Conservation (phyloP, 805 yeast genomes). For the Cyberlindnera subsufficiens region DNA sequence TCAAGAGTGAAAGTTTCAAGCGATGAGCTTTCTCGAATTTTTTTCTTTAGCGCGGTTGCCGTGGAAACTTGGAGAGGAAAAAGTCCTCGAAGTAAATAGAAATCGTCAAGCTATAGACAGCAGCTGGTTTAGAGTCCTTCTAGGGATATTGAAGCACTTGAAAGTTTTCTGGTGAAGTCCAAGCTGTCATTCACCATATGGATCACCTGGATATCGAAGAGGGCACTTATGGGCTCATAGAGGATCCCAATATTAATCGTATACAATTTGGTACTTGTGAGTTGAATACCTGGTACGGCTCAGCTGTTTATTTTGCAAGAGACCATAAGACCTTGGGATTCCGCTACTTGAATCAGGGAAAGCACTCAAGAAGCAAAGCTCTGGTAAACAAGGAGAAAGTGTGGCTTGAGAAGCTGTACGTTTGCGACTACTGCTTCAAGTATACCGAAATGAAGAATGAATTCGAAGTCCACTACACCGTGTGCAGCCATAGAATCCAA, state of each 20-base stretch:
- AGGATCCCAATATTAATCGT: conserved; percentile 53
- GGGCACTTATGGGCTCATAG: conserved; percentile 55
- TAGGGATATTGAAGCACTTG: too few species aligned
- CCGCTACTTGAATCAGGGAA: conserved; percentile 22
- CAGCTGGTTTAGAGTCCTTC: too few species aligned
- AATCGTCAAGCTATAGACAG: too few species aligned
- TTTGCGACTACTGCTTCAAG: conserved; percentile 83
- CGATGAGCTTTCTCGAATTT: conserved; percentile 14
- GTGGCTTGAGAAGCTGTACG: conserved; percentile 59
- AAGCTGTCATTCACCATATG: conserved; percentile 2
- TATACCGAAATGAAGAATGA: conserved; percentile 48
- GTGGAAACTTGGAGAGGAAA: too few species aligned
- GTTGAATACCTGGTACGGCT: conserved; percentile 85
- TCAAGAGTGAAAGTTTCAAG: neutral
- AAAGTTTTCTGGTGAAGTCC: too few species aligned
- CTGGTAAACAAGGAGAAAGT: conserved; percentile 14
- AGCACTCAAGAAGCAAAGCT: conserved; percentile 9
- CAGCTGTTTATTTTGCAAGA: conserved; percentile 64
- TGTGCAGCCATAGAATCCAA: conserved; percentile 36
- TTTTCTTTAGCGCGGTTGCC: neutral
- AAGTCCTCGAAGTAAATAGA: too few species aligned
- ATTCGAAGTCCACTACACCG: conserved; percentile 43
- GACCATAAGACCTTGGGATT: conserved; percentile 43
- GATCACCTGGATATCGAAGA: conserved; percentile 27
- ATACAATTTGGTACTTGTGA: conserved; percentile 65